A percentile compares a stretch with the other conserved stretches of the same genome.
phyloP scores from a whole-genome alignment of 108 stramenopile species.

The Craspedostauros australis region DNA sequence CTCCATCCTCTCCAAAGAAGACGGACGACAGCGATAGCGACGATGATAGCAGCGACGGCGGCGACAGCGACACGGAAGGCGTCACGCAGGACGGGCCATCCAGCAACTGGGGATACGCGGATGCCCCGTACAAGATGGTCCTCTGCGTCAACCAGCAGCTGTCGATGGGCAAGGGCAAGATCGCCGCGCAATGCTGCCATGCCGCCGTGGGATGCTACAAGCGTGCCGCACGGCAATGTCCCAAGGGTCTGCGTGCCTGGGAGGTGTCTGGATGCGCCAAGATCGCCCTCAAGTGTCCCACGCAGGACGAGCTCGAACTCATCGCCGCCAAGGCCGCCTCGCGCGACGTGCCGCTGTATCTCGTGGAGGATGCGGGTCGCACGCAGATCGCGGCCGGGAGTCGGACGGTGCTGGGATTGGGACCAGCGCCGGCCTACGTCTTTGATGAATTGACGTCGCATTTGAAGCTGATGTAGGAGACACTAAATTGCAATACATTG shows the following conservation, averaged over 20 bases:
- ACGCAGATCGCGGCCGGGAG: conserved; percentile 93
- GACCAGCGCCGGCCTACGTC: conserved; percentile 74
- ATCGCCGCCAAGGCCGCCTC: conserved; percentile 58
- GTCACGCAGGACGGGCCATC: conserved; percentile 3
- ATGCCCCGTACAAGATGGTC: conserved; percentile 90
- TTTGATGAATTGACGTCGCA: conserved; percentile 84
- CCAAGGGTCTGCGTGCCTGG: conserved; percentile 69
- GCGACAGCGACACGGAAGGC: conserved; percentile 17
- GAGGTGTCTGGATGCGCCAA: conserved; percentile 86
- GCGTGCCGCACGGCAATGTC: conserved; percentile 58
- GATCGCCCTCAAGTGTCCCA: conserved; percentile 85
- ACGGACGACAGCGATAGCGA: conserved; percentile 14
- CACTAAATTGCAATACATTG: background rate
- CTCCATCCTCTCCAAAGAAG: conserved; percentile 2
- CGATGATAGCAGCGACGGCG: conserved; percentile 24
- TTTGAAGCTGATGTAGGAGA: conserved; percentile 80
- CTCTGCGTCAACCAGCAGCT: conserved; percentile 71
- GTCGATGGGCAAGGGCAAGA: conserved; percentile 86
- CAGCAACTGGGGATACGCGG: conserved; percentile 42
- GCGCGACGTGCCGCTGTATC: conserved; percentile 68
- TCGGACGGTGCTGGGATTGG: conserved; percentile 83
- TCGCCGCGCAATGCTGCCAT: conserved; percentile 89
- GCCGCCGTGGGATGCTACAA: conserved; percentile 88
- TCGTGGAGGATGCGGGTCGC: conserved; percentile 90
- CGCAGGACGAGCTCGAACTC: conserved; percentile 65